Evolutionary conservation across 2,329 filamentous ascomycete genomes (phyloP).

Genomic region (Pyricularia pennisetigena): DNA sequence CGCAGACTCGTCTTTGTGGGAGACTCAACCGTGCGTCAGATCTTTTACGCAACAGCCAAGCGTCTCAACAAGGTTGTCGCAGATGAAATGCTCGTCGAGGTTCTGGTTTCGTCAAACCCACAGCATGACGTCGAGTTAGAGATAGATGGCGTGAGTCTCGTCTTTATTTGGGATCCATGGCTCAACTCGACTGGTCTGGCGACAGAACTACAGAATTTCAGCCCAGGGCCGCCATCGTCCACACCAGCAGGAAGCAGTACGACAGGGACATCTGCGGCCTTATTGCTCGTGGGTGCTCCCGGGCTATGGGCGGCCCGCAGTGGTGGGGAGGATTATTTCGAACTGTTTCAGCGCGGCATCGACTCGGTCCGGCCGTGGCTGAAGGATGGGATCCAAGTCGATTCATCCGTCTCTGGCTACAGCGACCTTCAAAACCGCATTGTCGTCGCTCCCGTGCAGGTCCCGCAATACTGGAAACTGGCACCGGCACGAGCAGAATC

Average conservation of each 20-base stretch:
- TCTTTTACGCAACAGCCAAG: slow-evolving; percentile 47
- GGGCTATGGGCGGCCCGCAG: slow-evolving; percentile 46
- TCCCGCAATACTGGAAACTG: slow-evolving; percentile 32
- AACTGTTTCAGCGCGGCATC: slow-evolving; percentile 34
- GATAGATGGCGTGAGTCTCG: slow-evolving; percentile 33
- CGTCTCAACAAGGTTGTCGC: slow-evolving; percentile 33
- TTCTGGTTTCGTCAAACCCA: slow-evolving; percentile 23
- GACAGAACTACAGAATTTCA: slow-evolving; percentile 28
- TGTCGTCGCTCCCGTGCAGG: slow-evolving; percentile 24
- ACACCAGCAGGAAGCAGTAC: slow-evolving; percentile 11
- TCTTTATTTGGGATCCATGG: slow-evolving; percentile 55
- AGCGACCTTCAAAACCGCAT: slow-evolving; percentile 13
- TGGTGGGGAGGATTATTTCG: slow-evolving; percentile 31
- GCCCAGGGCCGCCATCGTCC: slow-evolving; percentile 11
- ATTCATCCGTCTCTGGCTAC: slow-evolving; percentile 6
- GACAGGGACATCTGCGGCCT: slow-evolving; percentile 23
- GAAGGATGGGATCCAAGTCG: slow-evolving; percentile 1
- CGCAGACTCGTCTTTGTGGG: slow-evolving; percentile 49
- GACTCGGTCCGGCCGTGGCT: slow-evolving; percentile 31
- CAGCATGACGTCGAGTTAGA: slow-evolving; percentile 34
- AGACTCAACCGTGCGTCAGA: slow-evolving; percentile 48
- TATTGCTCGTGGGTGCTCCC: slow-evolving; percentile 41
- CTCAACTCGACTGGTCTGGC: slow-evolving; percentile 38
- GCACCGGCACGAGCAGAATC: slow-evolving; percentile 27
- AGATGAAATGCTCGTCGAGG: slow-evolving; percentile 21